These are phyloP conservation scores for Gentiana straminea DNA, from an alignment of 257 asterid species.

Conservation along the genomic window DNA sequence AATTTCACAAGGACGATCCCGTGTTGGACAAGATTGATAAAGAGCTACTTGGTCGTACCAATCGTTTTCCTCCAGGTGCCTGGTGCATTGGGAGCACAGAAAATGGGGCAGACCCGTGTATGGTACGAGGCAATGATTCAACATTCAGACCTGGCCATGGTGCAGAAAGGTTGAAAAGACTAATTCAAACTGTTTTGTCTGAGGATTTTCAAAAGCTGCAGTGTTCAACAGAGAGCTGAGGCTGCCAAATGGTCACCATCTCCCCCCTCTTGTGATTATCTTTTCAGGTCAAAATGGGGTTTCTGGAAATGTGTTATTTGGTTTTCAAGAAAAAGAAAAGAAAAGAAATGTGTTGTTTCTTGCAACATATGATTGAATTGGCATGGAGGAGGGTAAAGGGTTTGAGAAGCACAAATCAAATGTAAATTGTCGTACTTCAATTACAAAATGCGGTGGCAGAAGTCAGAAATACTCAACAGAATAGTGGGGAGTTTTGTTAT, in stretches of 20 bases:
- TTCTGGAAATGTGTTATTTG: slow-evolving; percentile 12
- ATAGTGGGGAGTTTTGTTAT: neutral
- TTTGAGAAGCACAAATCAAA: slow-evolving; percentile 4
- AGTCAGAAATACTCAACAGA: slow-evolving; percentile 15
- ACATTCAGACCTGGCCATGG: slow-evolving; percentile 74
- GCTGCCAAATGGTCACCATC: slow-evolving; percentile 1
- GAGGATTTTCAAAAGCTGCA: slow-evolving; percentile 50
- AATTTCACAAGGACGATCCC: slow-evolving; percentile 76
- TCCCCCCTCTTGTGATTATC: neutral
- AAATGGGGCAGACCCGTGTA: slow-evolving; percentile 67
- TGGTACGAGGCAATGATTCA: slow-evolving; percentile 53
- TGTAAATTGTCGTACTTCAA: slow-evolving; percentile 34
- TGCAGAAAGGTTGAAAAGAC: slow-evolving; percentile 51
- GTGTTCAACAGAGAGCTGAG: slow-evolving; percentile 35
- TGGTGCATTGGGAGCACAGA: slow-evolving; percentile 80
- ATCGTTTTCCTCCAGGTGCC: slow-evolving; percentile 71
- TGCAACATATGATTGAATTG: slow-evolving; percentile 19
- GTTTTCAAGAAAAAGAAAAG: no score
- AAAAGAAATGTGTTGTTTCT: slow-evolving; percentile 16
- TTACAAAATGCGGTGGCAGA: slow-evolving; percentile 15
- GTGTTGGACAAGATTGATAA: slow-evolving; percentile 73
- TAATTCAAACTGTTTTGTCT: slow-evolving; percentile 40
- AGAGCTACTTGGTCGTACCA: slow-evolving; percentile 58
- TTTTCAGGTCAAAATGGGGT: slow-evolving; percentile 1
- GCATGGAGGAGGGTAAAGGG: neutral